A percentile compares a stretch with the other conserved stretches of the same genome.
Conservation (phyloP, 768 basidiomycete genomes). For the Trametes meyenii region DNA sequence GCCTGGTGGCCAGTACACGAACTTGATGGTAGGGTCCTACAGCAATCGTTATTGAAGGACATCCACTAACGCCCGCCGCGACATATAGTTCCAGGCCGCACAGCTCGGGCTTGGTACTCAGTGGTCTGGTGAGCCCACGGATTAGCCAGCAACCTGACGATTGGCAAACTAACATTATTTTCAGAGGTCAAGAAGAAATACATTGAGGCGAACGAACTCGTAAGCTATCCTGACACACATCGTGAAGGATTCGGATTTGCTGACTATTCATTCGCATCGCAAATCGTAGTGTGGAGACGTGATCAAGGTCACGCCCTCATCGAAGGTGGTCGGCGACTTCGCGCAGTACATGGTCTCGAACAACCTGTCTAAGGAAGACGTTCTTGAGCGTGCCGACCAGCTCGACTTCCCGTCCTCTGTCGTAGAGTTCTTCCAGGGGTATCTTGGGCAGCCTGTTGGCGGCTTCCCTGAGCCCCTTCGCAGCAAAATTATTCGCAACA, state of each 20-base stretch:
- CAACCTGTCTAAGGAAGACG: conserved; percentile 83
- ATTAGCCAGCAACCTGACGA: background rate
- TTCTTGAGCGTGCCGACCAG: conserved; percentile 80
- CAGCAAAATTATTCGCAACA: conserved; percentile 87
- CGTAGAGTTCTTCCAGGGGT: conserved; percentile 99
- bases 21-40: conserved; percentile 74
- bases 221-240: conserved; percentile 41
- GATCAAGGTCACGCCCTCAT: conserved; percentile 99
- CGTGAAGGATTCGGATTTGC: background rate
- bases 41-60: conserved; percentile 1
- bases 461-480: conserved; percentile 99
- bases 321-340: conserved; percentile 98
- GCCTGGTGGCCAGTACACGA: conserved; percentile 97
- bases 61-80: background rate
- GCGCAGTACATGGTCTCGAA: conserved; percentile 99
- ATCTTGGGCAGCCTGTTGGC: conserved; percentile 96
- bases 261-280: background rate
- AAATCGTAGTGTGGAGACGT: conserved; percentile 84
- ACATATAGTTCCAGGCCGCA: conserved; percentile 89
- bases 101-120: conserved; percentile 97
- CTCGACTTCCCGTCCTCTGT: conserved; percentile 98
- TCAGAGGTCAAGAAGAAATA: conserved; percentile 97
- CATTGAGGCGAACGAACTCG: conserved; percentile 95
- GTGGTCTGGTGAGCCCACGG: conserved; percentile 69
- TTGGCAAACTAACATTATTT: background rate